Base-by-base conservation (phyloP, 345 rosid species). In the Euphorbia peplus region DNA sequence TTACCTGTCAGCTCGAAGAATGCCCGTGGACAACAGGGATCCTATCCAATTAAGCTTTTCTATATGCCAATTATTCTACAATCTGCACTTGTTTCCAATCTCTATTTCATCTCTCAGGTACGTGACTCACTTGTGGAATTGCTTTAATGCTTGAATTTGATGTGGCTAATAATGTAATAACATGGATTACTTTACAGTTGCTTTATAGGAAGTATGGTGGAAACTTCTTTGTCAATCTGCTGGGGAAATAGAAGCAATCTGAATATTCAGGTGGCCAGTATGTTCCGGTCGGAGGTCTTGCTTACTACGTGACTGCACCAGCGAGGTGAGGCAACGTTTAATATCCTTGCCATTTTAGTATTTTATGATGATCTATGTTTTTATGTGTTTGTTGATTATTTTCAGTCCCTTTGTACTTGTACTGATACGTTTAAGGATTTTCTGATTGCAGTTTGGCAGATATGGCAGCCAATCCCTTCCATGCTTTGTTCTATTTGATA, bases 391-490 rank as follows among this genome's bases (percentile, higher is more conserved):
- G 6, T 32, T 32, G 37, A 32, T 32, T 32, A 3, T 32, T 32
- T 32, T 32, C 37, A 32, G 6, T 32, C 37, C 37, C 37, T 32
- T 32, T 32, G 37, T 32, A 32, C 37, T 32, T 32, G 93, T 11
- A 2, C 15, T 15, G 50, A 44, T 3, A 44, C 50, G 18, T 44
- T 15, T 2, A 44, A 11, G 12, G 50, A 44, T 44, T 44, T 44
- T 44, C 14, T 44, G 16, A 44, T 88, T 79, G 74, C 92, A 90
- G 96, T 82, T 82, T 90, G 66, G 90, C 96, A 10, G 96, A 90
- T 72, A 90, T 90, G 93, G 93, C 91, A n/a, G 91, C 93, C 75
- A 84, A 90, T 79, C 96, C 96, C 16, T 90, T 90, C 88, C 96
- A 90, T 79, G 96, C 96, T 15, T 69, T 90, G 60, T 90, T 90